A percentile compares a stretch with the other conserved stretches of the same genome.
Conservation (phyloP, 192 early-diverging fungal genomes). For the Podila clonocystis region DNA sequence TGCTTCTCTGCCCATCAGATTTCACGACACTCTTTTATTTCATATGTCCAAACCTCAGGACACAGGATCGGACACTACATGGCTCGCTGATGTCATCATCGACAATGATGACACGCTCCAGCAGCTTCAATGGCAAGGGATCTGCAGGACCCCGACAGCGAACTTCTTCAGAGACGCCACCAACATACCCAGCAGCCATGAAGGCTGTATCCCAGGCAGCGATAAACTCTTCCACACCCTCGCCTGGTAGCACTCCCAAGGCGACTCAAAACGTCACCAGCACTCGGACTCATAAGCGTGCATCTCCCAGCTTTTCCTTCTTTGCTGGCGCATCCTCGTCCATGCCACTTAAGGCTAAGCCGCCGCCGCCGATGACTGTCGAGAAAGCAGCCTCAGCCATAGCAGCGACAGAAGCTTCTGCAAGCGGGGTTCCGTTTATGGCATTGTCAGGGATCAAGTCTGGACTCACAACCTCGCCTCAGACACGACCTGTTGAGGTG, state of each 20-base stretch:
- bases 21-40: slow-evolving; percentile 51
- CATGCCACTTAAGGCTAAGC: slow-evolving; percentile 35
- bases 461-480: slow-evolving; percentile 24
- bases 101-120: slow-evolving; percentile 26
- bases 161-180: slow-evolving; percentile 46
- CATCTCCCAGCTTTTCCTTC: slow-evolving; percentile 42
- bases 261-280: slow-evolving; percentile 6
- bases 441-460: slow-evolving; percentile 36
- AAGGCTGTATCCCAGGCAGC: slow-evolving; percentile 1
- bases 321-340: slow-evolving; percentile 29
- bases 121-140: slow-evolving; percentile 42
- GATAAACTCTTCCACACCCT: neutral
- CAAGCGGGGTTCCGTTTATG: slow-evolving; percentile 14
- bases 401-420: slow-evolving; percentile 5
- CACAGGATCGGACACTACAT: neutral
- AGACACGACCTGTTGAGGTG: slow-evolving; percentile 28
- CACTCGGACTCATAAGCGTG: slow-evolving; percentile 22
- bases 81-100: slow-evolving; percentile 5
- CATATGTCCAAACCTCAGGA: slow-evolving; percentile 39
- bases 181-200: slow-evolving; percentile 33
- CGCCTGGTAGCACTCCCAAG: neutral
- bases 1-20: slow-evolving; percentile 52
- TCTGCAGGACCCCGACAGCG: slow-evolving; percentile 14
- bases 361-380: slow-evolving; percentile 18
- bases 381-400: slow-evolving; percentile 26